phyloP scores from a whole-genome alignment of 1,139 yeast species.

The Hanseniaspora uvarum region DNA sequence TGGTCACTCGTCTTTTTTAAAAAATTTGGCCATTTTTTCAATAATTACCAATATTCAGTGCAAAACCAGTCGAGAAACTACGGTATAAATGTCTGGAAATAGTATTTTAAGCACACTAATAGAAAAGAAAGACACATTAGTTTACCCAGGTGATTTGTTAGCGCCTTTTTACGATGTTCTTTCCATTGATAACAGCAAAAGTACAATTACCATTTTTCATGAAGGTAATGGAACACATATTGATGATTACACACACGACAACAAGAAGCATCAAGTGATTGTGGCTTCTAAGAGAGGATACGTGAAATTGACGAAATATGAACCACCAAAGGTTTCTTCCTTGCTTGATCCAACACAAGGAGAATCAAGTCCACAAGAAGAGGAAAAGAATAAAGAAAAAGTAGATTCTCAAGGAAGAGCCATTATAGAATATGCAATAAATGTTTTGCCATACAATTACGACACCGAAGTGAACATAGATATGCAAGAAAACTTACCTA shows the following conservation, averaged over 20 bases:
- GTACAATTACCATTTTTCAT: conserved; percentile 33
- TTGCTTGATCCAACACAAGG: conserved; percentile 20
- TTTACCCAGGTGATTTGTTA: conserved; percentile 69
- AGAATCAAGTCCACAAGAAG: conserved; percentile 22
- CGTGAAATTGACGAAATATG: conserved; percentile 28
- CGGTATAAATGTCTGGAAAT: conserved; percentile 8
- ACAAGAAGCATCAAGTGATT: conserved; percentile 36
- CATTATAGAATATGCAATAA: conserved; percentile 18
- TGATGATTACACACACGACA: conserved; percentile 25
- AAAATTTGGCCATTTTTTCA: too few relatives aligned
- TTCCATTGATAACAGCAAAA: conserved; percentile 17
- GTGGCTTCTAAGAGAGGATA: conserved; percentile 60
- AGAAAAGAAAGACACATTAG: conserved; percentile 25
- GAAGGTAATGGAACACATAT: conserved; percentile 41
- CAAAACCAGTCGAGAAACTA: too few relatives aligned
- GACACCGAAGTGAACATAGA: conserved; percentile 25
- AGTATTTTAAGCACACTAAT: not conserved
- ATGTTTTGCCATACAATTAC: conserved; percentile 17
- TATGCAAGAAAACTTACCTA: conserved; percentile 54
- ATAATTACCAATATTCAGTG: too few relatives aligned
- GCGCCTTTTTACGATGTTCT: conserved; percentile 36
- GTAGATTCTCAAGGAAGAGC: conserved; percentile 17
- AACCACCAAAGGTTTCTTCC: conserved; percentile 12
- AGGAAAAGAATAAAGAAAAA: conserved; percentile 18
- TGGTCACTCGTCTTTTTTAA: too few relatives aligned